Base-by-base conservation (phyloP, 140 eudicot species). In the Stevia rebaudiana region DNA sequence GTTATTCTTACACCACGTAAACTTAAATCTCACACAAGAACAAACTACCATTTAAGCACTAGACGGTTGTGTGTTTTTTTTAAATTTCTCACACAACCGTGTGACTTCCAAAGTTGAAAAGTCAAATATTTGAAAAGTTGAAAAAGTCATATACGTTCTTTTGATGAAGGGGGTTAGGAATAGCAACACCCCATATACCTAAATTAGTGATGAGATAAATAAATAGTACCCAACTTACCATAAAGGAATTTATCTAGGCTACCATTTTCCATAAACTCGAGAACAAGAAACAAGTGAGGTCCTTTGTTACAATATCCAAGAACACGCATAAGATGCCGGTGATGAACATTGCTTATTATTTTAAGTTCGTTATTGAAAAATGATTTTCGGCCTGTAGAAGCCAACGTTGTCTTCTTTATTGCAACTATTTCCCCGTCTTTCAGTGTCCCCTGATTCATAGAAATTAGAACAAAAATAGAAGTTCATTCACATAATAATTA, bases 241-340 rank as follows among this genome's bases (percentile, higher is more conserved):
- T 77, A 77, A 35, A 81, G 49, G 18, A 43, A 81, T 36, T 74
- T 73, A 16, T 81, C 86, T 1, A 81, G 80, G 82, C 86, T 81
- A 31, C 82, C 82, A 48, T 77, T 81, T 36, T 74, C 75, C 86
- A 81, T 81, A 58, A 63, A 77, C 36, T 81, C 86, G 3, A 51
- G 42, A 21, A 81, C 75, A 59, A 81, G 86, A 17, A 77, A 75
- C n/a, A 81, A 33, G 31, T 77, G 77, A 13, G 78, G 55, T 23
- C 75, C 86, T 42, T 77, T 73, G 51, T n/a, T 77, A 33, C 82
- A 74, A 24, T 78, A 81, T 41, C 86, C 86, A 57, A 81, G 59
- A 5, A 81, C 54, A n/a, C 86, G 86, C 36, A 77, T 67, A 15
- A 81, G 80, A 61, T 81, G 69, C 18, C 86, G 78, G 12, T 81